Evolutionary conservation across 2,329 filamentous ascomycete species (phyloP).

Genomic region (Fragosphaeria purpurea): DNA sequence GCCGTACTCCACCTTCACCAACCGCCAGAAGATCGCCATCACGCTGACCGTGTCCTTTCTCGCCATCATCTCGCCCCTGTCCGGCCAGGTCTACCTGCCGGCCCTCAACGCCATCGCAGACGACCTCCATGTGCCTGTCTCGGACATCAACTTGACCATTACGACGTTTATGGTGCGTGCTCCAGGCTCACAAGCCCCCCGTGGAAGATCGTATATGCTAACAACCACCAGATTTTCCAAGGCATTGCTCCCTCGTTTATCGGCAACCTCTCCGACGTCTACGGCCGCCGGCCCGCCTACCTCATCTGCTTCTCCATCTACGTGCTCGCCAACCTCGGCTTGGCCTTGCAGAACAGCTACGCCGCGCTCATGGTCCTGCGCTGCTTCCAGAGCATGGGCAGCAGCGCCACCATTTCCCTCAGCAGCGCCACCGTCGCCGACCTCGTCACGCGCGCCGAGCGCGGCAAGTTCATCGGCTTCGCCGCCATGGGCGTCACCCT

Average conservation of each 20-base stretch:
- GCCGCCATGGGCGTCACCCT: conserved; percentile 33
- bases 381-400: conserved; percentile 37
- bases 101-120: conserved; percentile 5
- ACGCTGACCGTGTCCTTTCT: conserved; percentile 11
- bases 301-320: conserved; percentile 36
- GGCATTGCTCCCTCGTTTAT: conserved; percentile 39
- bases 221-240: conserved; percentile 31
- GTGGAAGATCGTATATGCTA: background rate
- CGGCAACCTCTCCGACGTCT: conserved; percentile 36
- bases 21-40: conserved; percentile 12
- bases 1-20: conserved; percentile 6
- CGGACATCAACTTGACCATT: conserved; percentile 29
- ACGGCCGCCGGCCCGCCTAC: conserved; percentile 38
- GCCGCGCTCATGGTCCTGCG: conserved; percentile 35
- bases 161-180: conserved; percentile 27
- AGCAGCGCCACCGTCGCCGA: conserved; percentile 11
- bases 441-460: conserved; percentile 39
- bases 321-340: conserved; percentile 32
- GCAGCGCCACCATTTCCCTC: conserved; percentile 10
- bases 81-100: conserved; percentile 10
- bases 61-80: conserved; percentile 11
- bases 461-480: conserved; percentile 42
- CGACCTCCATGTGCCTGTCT: conserved; percentile 23
- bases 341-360: conserved; percentile 31
- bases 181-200: background rate